These are phyloP conservation scores for Polytrichum commune DNA, from an alignment of 225 moss, liverwort and hornwort species.

Conservation along the genomic window DNA sequence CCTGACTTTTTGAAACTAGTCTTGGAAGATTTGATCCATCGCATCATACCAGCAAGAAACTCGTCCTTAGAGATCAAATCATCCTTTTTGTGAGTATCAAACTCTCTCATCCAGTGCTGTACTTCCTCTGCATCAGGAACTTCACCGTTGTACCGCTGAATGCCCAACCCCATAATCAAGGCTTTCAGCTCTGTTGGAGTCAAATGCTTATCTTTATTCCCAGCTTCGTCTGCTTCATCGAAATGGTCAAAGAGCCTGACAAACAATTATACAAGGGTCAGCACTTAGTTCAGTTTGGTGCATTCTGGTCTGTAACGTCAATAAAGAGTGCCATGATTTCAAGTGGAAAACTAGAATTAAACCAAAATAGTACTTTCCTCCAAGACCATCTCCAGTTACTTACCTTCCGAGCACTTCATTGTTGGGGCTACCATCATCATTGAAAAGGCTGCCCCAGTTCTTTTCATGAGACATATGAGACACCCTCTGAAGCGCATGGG, in stretches of 20 bases:
- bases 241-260: slow-evolving; percentile 23
- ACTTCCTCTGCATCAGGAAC: slow-evolving; percentile 34
- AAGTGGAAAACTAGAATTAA: no score
- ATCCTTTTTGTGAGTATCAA: slow-evolving; percentile 31
- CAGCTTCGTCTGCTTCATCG: slow-evolving; percentile 19
- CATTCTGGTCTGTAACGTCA: background rate
- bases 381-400: background rate
- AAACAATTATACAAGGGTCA: background rate
- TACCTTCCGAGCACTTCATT: slow-evolving; percentile 14
- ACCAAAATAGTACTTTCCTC: background rate
- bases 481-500: slow-evolving; percentile 22
- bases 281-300: background rate
- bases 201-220: slow-evolving; percentile 15
- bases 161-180: slow-evolving; percentile 33
- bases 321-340: background rate
- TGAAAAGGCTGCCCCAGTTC: slow-evolving; percentile 26
- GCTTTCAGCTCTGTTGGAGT: slow-evolving; percentile 27
- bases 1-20: background rate
- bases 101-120: slow-evolving; percentile 39
- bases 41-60: slow-evolving; percentile 37
- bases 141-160: slow-evolving; percentile 20
- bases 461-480: slow-evolving; percentile 16
- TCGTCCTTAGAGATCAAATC: slow-evolving; percentile 22
- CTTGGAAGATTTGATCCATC: slow-evolving; percentile 25
- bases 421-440: slow-evolving; percentile 27